Evolutionary conservation across 257 asterid species (phyloP).

Genomic region (Dorcoceras hygrometricum): DNA sequence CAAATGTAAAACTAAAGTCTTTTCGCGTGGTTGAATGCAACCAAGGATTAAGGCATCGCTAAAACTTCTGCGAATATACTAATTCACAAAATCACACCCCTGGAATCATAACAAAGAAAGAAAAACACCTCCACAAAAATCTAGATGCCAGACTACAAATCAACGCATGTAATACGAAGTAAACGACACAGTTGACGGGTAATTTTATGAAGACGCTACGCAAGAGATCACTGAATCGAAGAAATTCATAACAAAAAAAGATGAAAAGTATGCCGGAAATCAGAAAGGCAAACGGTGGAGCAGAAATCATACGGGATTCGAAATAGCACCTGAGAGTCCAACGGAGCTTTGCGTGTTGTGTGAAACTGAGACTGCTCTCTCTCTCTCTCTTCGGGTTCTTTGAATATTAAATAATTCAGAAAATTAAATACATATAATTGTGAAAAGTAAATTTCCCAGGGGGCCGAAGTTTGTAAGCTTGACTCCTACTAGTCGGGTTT

Average conservation of each 20-base stretch:
- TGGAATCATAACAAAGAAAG: too few species aligned
- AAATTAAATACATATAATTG: too few species aligned
- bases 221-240: background rate
- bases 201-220: background rate
- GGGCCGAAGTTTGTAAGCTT: too few species aligned
- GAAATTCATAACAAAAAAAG: background rate
- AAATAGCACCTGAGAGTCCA: background rate
- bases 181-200: background rate
- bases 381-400: too few species aligned
- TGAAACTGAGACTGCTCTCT: background rate
- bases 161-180: background rate
- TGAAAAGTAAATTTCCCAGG: too few species aligned
- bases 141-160: background rate
- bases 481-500: too few species aligned
- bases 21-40: background rate
- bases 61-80: background rate
- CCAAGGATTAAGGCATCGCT: background rate
- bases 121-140: background rate
- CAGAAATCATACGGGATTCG: background rate
- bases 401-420: too few species aligned
- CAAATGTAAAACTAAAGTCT: background rate
- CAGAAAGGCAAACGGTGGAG: background rate
- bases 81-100: background rate
- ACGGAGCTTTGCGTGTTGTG: background rate
- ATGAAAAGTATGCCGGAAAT: background rate